Evolutionary conservation across 78 protist species (phyloP).

Genomic region (Emiliania huxleyi): DNA sequence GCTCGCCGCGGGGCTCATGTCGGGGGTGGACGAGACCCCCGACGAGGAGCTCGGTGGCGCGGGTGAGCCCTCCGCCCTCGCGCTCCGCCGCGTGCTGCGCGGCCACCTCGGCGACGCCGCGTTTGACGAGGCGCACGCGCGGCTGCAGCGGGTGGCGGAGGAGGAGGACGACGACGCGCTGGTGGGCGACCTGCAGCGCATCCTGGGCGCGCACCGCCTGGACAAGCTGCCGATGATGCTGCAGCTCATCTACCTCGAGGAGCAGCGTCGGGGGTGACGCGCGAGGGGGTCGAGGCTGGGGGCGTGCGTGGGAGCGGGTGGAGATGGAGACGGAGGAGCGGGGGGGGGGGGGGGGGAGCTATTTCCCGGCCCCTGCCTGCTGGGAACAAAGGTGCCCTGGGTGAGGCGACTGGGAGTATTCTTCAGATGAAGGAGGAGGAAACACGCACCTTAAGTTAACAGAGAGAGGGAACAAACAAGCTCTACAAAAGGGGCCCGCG

Average conservation of each 20-base stretch:
- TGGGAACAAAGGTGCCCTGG: no score
- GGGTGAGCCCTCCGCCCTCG: neutral
- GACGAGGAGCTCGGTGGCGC: neutral
- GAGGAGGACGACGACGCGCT: slow-evolving; percentile 4
- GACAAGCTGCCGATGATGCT: slow-evolving; percentile 11
- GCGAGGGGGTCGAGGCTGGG: no score
- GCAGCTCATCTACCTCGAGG: neutral
- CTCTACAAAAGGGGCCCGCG: no score
- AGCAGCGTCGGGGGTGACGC: neutral
- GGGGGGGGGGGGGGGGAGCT: no score
- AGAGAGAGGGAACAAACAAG: no score
- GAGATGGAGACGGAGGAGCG: no score
- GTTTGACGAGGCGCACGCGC: neutral
- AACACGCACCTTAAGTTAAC: no score
- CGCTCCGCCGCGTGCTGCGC: neutral
- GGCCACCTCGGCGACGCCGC: neutral
- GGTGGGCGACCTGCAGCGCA: neutral
- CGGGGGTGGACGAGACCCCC: neutral
- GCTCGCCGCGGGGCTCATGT: neutral
- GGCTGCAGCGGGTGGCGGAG: neutral
- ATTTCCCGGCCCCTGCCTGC: no score
- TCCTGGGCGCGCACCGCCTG: neutral
- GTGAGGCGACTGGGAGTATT: no score
- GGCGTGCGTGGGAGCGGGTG: no score
- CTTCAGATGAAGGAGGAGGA: no score